phyloP scores from a whole-genome alignment of 768 basidiomycete genomes.

The Collybia nuda region DNA sequence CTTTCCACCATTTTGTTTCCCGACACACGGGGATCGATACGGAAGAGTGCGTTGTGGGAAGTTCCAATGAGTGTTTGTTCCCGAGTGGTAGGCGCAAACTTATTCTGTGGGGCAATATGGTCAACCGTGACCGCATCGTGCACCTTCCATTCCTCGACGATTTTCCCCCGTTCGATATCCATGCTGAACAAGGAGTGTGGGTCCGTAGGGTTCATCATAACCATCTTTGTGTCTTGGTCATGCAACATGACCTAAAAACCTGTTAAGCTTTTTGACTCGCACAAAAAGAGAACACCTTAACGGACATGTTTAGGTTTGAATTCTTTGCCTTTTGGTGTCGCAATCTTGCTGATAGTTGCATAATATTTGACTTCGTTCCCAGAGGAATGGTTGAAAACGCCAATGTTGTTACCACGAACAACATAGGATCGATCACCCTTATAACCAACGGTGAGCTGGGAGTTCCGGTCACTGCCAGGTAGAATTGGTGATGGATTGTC shows the following conservation, averaged over 20 bases:
- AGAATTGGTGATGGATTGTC: constrained; percentile 42
- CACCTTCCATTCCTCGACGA: constrained; percentile 99
- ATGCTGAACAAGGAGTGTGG: constrained; percentile 84
- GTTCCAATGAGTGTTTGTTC: constrained; percentile 93
- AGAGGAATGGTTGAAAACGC: constrained; percentile 78
- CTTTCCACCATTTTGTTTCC: constrained; percentile 93
- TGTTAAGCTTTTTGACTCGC: constrained; percentile 5
- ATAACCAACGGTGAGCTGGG: constrained; percentile 91
- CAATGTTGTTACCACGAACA: constrained; percentile 87
- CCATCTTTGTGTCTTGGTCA: constrained; percentile 94
- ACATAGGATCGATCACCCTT: constrained; percentile 95
- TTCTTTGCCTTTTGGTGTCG: constrained; percentile 74
- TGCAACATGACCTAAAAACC: constrained; percentile 85
- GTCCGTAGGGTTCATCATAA: constrained; percentile 82
- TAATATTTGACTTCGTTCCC: constrained; percentile 78
- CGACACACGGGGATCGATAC: constrained; percentile 92
- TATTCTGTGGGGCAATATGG: constrained; percentile 89
- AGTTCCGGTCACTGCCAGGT: constrained; percentile 69
- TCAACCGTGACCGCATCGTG: constrained; percentile 84
- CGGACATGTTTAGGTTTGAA: constrained; percentile 86
- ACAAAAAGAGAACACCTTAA: not conserved
- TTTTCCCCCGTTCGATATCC: constrained; percentile 93
- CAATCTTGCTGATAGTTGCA: constrained; percentile 82
- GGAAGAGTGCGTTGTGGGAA: constrained; percentile 95
- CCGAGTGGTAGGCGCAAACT: constrained; percentile 90